Evolutionary conservation across 805 yeast genomes (phyloP).

Genomic region (Soucietia sequanensis): DNA sequence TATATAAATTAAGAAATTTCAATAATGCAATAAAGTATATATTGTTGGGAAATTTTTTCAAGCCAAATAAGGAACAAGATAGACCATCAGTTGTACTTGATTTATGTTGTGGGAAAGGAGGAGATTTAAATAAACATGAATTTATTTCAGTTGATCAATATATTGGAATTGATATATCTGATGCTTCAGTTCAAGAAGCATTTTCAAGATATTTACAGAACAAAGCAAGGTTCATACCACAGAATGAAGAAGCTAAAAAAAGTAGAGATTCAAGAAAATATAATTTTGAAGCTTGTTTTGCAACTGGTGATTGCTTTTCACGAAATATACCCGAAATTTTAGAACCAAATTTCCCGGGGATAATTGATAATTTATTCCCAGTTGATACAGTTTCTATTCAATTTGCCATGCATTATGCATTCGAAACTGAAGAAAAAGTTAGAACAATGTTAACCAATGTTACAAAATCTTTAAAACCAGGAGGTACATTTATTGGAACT

Average conservation of each 20-base stretch:
- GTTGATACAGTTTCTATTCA: slow-evolving; percentile 89
- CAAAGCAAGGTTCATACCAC: slow-evolving; percentile 38
- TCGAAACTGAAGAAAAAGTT: slow-evolving; percentile 79
- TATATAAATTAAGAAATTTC: slow-evolving; percentile 81
- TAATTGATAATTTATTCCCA: slow-evolving; percentile 64
- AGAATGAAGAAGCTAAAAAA: slow-evolving; percentile 15
- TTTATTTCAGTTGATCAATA: slow-evolving; percentile 70
- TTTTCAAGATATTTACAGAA: slow-evolving; percentile 64
- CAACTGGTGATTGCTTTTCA: slow-evolving; percentile 91
- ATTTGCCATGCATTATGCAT: slow-evolving; percentile 93
- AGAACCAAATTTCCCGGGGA: slow-evolving; percentile 57
- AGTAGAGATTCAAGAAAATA: slow-evolving; percentile 42
- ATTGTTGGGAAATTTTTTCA: slow-evolving; percentile 67
- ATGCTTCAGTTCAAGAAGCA: slow-evolving; percentile 84
- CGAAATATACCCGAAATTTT: slow-evolving; percentile 66
- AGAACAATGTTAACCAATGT: slow-evolving; percentile 72
- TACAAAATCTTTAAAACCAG: slow-evolving; percentile 68
- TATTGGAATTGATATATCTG: slow-evolving; percentile 90
- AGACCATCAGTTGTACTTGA: slow-evolving; percentile 59
- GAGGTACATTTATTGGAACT: slow-evolving; percentile 91
- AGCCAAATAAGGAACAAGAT: slow-evolving; percentile 23
- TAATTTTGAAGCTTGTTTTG: slow-evolving; percentile 77
- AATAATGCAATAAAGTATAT: slow-evolving; percentile 91
- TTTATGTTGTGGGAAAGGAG: slow-evolving; percentile 97
- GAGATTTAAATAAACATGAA: slow-evolving; percentile 89